phyloP scores from a whole-genome alignment of 169 alveolate genomes.

The Perkinsus olseni region DNA sequence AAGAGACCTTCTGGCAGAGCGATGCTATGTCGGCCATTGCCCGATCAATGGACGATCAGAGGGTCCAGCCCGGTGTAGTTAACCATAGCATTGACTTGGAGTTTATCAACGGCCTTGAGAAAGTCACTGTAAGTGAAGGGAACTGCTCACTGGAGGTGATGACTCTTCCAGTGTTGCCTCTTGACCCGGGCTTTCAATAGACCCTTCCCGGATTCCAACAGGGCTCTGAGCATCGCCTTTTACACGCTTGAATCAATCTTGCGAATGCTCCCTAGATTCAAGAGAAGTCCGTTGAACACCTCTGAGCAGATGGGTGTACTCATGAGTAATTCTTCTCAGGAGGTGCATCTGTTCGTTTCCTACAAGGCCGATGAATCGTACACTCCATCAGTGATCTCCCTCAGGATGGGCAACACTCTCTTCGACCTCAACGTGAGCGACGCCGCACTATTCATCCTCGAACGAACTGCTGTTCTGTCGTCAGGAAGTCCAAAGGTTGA shows the following conservation, averaged over 20 bases:
- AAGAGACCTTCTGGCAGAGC: conserved; percentile 74
- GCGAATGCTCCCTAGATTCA: too few species aligned
- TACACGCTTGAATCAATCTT: too few species aligned
- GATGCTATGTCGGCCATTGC: conserved; percentile 42
- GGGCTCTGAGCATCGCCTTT: too few species aligned
- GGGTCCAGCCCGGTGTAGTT: not conserved
- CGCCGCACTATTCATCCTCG: not conserved
- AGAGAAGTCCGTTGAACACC: too few species aligned
- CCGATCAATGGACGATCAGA: not conserved
- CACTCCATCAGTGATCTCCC: conserved; percentile 51
- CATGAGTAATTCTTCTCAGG: conserved; percentile 8
- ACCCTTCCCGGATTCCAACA: too few species aligned
- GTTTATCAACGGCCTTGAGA: not conserved
- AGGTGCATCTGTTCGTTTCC: conserved; percentile 62
- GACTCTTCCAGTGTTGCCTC: conserved; percentile 32
- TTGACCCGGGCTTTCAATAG: too few species aligned
- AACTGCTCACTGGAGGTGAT: conserved; percentile 61
- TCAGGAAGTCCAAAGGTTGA: conserved; percentile 19
- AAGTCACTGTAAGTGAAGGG: not conserved
- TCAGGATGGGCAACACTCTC: conserved; percentile 17
- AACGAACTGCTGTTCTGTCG: not conserved
- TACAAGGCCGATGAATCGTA: conserved; percentile 77
- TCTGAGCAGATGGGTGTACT: too few species aligned
- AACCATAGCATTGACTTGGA: not conserved
- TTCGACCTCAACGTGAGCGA: conserved; percentile 3